Conservation (phyloP, 257 asterid genomes). For the Coffea eugenioides region DNA sequence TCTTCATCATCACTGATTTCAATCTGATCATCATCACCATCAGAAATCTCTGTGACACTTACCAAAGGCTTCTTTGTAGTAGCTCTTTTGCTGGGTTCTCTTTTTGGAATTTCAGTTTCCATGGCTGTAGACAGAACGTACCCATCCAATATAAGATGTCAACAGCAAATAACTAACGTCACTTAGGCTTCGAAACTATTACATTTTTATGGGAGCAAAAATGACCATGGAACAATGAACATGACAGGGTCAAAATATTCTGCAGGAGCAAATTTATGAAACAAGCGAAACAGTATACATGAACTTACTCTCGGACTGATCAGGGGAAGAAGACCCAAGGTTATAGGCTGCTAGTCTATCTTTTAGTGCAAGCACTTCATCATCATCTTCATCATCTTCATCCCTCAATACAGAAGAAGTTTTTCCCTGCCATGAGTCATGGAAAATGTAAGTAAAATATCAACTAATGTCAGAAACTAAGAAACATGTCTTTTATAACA, state of each 20-base stretch:
- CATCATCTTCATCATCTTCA: constrained; percentile 42
- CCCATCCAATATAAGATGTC: background rate
- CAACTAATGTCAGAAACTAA: background rate
- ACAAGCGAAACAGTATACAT: background rate
- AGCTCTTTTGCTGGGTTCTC: constrained; percentile 53
- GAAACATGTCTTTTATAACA: background rate
- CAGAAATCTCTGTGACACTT: constrained; percentile 40
- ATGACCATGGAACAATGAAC: background rate
- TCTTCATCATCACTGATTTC: constrained; percentile 46
- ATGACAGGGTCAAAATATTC: background rate
- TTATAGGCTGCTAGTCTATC: constrained; percentile 83
- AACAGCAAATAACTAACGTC: background rate
- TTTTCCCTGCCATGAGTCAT: constrained; percentile 41
- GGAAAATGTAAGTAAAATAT: background rate
- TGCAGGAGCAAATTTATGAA: background rate
- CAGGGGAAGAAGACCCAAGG: constrained; percentile 86
- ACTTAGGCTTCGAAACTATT: background rate
- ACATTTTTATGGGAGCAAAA: too few species aligned
- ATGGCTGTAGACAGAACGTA: constrained; percentile 28
- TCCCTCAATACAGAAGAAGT: constrained; percentile 18
- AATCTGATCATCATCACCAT: constrained; percentile 36
- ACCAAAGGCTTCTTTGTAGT: constrained; percentile 41
- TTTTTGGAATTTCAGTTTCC: constrained; percentile 43
- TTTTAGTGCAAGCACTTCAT: constrained; percentile 62
- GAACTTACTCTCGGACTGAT: constrained; percentile 55